Evolutionary conservation across 83 land plant species (phyloP), one percentile per base, ranked within the genome.

Genomic region (Isoetes engelmannii): DNA sequence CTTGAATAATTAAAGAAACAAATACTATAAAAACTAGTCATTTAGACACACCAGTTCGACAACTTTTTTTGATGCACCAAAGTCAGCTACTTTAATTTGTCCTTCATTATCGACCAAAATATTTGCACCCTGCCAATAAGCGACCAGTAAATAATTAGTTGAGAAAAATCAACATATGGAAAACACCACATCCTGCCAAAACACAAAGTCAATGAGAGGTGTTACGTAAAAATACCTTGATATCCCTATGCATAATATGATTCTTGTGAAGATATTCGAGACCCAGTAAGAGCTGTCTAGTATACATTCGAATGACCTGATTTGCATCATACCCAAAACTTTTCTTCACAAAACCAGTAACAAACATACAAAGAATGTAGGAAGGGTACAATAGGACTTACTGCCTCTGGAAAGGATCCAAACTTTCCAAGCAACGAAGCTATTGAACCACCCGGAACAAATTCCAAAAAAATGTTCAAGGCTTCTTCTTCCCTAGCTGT

Each of bases 381-480:
- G 10, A 10, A 53, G 37, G 46, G 7, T 48, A 63, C 49, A 45
- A 6, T 12, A 61, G 44, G 5, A 76, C 94, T 80, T 77, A 90
- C 96, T 61, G 92, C 69, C 56, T 93, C 98, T 67, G 98, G 86
- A 63, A 93, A 93, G 56, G 98, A 83, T 4, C 98, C 98, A 80
- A 93, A 93, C 72, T 93, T 93, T 58, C 92, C 96, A 71, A 93
- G 81, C 15, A 93, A 86, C 57, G 98, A 93, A 9, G 92, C 79
- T 47, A 93, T 93, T 5, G 96, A 90, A 76, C 98, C 98, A 73
- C 98, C 98, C 19, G 98, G 90, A n/a, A 93, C 98, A 77, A 93
- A 93, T 71, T 93, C 98, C 70, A 93, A 67, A 61, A 93, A 75
- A 43, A 93, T 93, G 76, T 93, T 90, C 47, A 93, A 77, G 5